These are phyloP conservation scores for Dioscorea cayenensis DNA, from an alignment of 116 monocot species.

Conservation along the genomic window DNA sequence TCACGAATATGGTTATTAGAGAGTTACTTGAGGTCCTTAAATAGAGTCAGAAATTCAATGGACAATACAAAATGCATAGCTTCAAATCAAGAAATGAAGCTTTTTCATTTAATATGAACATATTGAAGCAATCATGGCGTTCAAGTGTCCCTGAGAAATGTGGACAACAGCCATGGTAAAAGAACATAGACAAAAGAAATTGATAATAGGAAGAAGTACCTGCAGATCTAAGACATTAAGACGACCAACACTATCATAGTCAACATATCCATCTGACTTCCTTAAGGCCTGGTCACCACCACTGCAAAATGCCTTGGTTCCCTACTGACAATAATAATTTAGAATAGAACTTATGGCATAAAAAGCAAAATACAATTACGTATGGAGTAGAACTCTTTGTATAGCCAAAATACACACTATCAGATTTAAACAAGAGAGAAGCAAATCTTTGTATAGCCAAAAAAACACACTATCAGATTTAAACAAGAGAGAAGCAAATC, in stretches of 20 bases:
- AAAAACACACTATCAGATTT: conserved; percentile 4
- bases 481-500: background rate
- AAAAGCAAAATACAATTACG: background rate
- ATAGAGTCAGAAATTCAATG: too few relatives aligned
- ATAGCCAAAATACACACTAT: conserved; percentile 3
- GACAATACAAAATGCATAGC: too few relatives aligned
- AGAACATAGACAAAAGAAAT: background rate
- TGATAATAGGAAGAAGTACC: conserved; percentile 25
- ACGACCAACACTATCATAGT: conserved; percentile 73
- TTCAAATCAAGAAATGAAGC: too few relatives aligned
- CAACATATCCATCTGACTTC: conserved; percentile 76
- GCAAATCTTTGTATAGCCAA: background rate
- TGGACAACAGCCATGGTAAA: background rate
- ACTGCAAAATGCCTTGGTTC: conserved; percentile 78
- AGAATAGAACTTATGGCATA: background rate
- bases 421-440: background rate
- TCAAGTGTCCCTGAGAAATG: background rate
- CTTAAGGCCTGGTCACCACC: conserved; percentile 86
- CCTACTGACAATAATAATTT: conserved; percentile 28
- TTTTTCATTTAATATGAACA: too few relatives aligned
- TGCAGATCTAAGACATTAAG: conserved; percentile 87
- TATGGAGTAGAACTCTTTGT: background rate
- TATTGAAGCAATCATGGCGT: background rate
- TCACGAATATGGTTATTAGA: too few relatives aligned
- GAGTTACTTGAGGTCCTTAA: too few relatives aligned